Evolutionary conservation across 805 yeast genomes (phyloP).

Genomic region (Kregervanrija fluxuum): DNA sequence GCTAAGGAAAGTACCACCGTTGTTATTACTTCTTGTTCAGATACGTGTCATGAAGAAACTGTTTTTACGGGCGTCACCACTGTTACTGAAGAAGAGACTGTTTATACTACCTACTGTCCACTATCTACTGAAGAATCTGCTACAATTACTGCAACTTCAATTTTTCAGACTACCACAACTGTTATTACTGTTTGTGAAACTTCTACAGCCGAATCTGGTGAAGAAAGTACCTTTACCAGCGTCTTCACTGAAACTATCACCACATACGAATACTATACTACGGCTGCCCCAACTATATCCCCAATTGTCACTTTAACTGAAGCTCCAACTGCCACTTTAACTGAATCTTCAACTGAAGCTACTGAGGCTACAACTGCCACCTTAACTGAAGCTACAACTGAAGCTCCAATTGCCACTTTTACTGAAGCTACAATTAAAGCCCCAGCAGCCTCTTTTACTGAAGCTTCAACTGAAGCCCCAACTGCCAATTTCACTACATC

Average conservation of each 20-base stretch:
- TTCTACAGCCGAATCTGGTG: neutral
- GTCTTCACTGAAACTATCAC: conserved; percentile 9
- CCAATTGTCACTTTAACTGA: conserved; percentile 6
- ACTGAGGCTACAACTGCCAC: conserved; percentile 3
- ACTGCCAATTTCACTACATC: neutral
- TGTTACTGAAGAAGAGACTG: conserved; percentile 20
- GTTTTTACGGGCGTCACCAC: conserved; percentile 26
- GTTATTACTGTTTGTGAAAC: conserved; percentile 2
- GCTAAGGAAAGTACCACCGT: conserved; percentile 13
- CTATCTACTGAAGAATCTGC: conserved; percentile 3
- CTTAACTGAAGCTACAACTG: conserved; percentile 3
- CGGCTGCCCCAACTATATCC: conserved; percentile 4
- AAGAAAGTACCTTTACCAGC: conserved; percentile 6
- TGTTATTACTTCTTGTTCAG: conserved; percentile 21
- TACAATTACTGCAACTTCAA: conserved; percentile 1
- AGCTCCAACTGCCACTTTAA: conserved; percentile 6
- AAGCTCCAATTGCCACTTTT: too few species aligned
- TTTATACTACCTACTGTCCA: conserved; percentile 33
- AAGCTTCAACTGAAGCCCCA: neutral
- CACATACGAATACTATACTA: conserved; percentile 5
- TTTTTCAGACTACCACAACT: conserved; percentile 2
- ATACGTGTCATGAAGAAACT: conserved; percentile 14
- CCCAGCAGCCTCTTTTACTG: conserved; percentile 2
- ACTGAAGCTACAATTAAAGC: neutral
- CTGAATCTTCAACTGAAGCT: conserved; percentile 8